Conservation (phyloP, 2,329 filamentous ascomycete species). For the Biscogniauxia sp. region DNA sequence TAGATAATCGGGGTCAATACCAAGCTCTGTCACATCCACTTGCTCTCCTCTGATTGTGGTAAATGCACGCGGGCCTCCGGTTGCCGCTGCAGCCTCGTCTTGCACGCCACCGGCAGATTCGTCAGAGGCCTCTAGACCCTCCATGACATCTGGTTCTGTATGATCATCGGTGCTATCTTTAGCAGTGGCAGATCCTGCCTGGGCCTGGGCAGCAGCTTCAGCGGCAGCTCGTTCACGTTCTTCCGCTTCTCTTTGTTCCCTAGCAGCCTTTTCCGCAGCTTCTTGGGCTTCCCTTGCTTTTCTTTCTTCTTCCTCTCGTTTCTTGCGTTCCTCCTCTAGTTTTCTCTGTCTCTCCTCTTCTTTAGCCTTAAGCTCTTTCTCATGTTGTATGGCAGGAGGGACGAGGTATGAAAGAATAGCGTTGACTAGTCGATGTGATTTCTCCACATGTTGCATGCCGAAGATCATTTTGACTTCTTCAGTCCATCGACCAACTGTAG, state of each 20-base stretch:
- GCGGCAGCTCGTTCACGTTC: conserved; percentile 60
- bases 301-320: conserved; percentile 63
- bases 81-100: conserved; percentile 42
- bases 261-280: conserved; percentile 63
- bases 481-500: conserved; percentile 77
- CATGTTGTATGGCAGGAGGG: conserved; percentile 79
- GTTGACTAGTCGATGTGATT: conserved; percentile 64
- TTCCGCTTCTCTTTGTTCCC: conserved; percentile 68
- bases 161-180: conserved; percentile 39
- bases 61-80: conserved; percentile 61
- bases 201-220: conserved; percentile 46
- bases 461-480: conserved; percentile 90
- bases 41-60: conserved; percentile 84
- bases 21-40: conserved; percentile 89
- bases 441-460: conserved; percentile 65
- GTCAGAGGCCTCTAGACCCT: conserved; percentile 34
- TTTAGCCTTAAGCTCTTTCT: conserved; percentile 66
- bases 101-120: conserved; percentile 32
- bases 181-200: conserved; percentile 46
- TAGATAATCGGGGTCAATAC: conserved; percentile 92
- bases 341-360: conserved; percentile 53
- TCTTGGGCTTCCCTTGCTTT: conserved; percentile 69
- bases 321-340: conserved; percentile 58
- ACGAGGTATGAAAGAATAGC: conserved; percentile 71
- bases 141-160: conserved; percentile 31